These are phyloP conservation scores for Clohesyomyces aquaticus DNA, from an alignment of 495 filamentous ascomycete species.

Conservation along the genomic window DNA sequence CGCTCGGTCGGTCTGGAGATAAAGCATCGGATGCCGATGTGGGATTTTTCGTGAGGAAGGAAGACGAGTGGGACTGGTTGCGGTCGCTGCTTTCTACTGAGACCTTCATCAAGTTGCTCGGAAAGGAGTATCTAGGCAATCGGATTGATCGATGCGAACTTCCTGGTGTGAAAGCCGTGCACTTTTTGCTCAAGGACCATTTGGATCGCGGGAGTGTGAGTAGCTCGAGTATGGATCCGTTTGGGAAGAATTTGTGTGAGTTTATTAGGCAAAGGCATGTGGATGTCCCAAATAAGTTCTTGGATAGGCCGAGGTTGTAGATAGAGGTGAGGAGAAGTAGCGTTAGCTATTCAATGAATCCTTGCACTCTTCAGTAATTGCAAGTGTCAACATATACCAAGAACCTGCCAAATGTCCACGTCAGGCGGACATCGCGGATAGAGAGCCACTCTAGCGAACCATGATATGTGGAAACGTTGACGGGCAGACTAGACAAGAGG, in stretches of 20 bases:
- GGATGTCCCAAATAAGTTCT: conserved; percentile 33
- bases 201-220: conserved; percentile 39
- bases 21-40: conserved; percentile 57
- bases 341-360: too few relatives aligned
- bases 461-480: too few relatives aligned
- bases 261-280: conserved; percentile 26
- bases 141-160: conserved; percentile 52
- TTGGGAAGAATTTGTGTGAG: conserved; percentile 39
- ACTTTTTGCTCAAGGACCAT: conserved; percentile 41
- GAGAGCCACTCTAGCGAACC: too few relatives aligned
- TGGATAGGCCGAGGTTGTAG: too few relatives aligned
- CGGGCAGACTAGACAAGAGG: too few relatives aligned
- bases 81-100: conserved; percentile 51
- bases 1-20: conserved; percentile 58
- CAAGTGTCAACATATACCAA: too few relatives aligned
- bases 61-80: conserved; percentile 58
- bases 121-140: conserved; percentile 48
- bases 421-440: too few relatives aligned
- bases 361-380: too few relatives aligned
- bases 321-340: too few relatives aligned
- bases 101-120: conserved; percentile 49
- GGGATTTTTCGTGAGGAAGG: conserved; percentile 57
- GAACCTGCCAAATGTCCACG: too few relatives aligned
- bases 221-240: conserved; percentile 34
- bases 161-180: conserved; percentile 38